Evolutionary conservation across 257 asterid species (phyloP).

Genomic region (Solanum sitiens): DNA sequence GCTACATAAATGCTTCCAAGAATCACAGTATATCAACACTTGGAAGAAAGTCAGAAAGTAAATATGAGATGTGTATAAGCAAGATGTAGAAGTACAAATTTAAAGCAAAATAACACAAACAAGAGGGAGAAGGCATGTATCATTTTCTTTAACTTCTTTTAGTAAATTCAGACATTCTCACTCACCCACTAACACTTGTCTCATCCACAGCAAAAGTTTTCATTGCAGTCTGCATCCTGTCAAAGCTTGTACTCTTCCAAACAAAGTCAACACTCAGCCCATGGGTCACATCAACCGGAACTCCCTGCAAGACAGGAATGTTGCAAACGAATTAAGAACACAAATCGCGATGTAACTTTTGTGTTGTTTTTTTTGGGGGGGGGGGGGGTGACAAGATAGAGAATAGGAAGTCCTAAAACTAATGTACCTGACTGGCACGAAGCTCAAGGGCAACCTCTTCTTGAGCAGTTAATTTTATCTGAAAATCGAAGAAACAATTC

Average conservation of each 20-base stretch:
- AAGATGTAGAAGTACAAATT: background rate
- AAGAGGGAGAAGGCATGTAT: background rate
- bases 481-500: constrained; percentile 4
- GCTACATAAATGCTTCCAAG: background rate
- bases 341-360: background rate
- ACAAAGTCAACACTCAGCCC: constrained; percentile 97
- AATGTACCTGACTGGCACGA: constrained; percentile 79
- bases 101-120: background rate
- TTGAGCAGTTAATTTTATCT: constrained; percentile 92
- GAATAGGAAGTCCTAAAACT: background rate
- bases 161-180: background rate
- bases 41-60: background rate
- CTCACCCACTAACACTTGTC: constrained; percentile 99
- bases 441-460: constrained; percentile 99
- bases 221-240: constrained; percentile 99
- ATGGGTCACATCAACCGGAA: constrained; percentile 81
- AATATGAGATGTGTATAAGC: background rate
- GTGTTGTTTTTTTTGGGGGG: no score
- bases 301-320: constrained; percentile 52
- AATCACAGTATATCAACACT: background rate
- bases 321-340: background rate
- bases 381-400: background rate
- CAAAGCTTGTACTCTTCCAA: constrained; percentile 99
- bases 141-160: background rate
- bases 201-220: constrained; percentile 99